Conservation (phyloP, 2,329 filamentous ascomycete species). For the Colletotrichum graminicola region DNA sequence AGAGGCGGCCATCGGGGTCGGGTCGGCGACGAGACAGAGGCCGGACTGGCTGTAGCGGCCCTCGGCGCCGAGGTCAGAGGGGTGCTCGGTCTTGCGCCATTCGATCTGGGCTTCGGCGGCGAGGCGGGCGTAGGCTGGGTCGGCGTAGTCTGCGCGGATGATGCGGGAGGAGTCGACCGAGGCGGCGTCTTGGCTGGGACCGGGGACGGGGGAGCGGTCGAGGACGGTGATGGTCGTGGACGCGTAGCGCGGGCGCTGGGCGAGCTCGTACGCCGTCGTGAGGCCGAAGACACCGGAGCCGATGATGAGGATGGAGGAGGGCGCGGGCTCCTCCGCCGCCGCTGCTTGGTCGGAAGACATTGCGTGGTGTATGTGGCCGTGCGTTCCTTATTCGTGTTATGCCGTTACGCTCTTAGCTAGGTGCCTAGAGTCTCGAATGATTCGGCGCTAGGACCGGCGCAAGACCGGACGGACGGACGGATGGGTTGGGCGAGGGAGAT, state of each 20-base stretch:
- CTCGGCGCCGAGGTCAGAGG: slow-evolving; percentile 67
- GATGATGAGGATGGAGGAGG: slow-evolving; percentile 72
- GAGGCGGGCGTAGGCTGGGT: slow-evolving; percentile 80
- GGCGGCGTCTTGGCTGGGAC: slow-evolving; percentile 68
- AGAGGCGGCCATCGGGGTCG: slow-evolving; percentile 36
- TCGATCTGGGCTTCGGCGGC: slow-evolving; percentile 76
- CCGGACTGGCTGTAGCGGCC: slow-evolving; percentile 80
- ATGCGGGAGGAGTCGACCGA: slow-evolving; percentile 75
- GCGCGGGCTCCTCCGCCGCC: slow-evolving; percentile 44
- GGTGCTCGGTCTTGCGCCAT: slow-evolving; percentile 72
- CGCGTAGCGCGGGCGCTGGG: slow-evolving; percentile 69
- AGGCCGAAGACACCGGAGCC: slow-evolving; percentile 76
- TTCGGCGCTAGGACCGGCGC: slow-evolving; percentile 10
- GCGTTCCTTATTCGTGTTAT: not conserved
- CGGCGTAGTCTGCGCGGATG: slow-evolving; percentile 82
- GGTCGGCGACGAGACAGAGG: slow-evolving; percentile 69
- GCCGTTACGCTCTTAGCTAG: not conserved
- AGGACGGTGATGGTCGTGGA: slow-evolving; percentile 69
- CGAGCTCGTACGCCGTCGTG: slow-evolving; percentile 74
- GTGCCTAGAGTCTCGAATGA: slow-evolving; percentile 2
- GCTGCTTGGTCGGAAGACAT: slow-evolving; percentile 8
- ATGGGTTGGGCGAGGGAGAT: not conserved
- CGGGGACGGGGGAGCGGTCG: slow-evolving; percentile 62
- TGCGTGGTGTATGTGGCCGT: slow-evolving; percentile 6
- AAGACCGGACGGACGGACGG: not conserved